Conservation (phyloP, 371 early-diverging fungal species). For the Haplosporangium sp. region DNA sequence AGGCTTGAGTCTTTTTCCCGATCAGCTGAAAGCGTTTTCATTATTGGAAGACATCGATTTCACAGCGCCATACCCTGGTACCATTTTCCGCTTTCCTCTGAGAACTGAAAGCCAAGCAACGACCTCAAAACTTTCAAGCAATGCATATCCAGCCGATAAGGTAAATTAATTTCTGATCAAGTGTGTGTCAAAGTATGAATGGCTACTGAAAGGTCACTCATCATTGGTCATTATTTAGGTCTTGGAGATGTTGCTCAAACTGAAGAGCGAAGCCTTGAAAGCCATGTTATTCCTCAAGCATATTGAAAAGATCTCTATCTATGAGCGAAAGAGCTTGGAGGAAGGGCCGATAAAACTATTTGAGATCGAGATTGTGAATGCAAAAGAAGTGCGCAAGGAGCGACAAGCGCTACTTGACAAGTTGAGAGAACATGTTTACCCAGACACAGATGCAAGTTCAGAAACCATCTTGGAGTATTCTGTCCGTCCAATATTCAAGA, state of each 20-base stretch:
- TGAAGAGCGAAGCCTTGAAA: slow-evolving; percentile 33
- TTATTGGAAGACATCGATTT: slow-evolving; percentile 38
- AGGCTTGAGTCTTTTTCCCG: slow-evolving; percentile 15
- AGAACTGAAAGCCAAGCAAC: slow-evolving; percentile 27
- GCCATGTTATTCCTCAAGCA: slow-evolving; percentile 52
- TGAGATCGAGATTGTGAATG: slow-evolving; percentile 43
- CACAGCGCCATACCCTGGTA: slow-evolving; percentile 26
- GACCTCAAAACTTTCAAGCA: slow-evolving; percentile 15
- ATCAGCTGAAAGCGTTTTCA: slow-evolving; percentile 30
- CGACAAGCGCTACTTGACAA: slow-evolving; percentile 15
- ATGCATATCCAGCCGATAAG: slow-evolving; percentile 18
- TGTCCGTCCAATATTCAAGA: slow-evolving; percentile 16
- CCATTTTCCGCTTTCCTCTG: slow-evolving; percentile 48
- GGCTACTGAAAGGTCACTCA: neutral
- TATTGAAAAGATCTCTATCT: slow-evolving; percentile 50
- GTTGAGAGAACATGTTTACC: slow-evolving; percentile 15
- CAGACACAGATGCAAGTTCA: neutral
- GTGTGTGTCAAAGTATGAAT: neutral
- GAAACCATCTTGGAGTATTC: slow-evolving; percentile 23
- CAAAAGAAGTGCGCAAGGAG: slow-evolving; percentile 16
- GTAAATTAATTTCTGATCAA: slow-evolving; percentile 4
- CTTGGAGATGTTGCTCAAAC: slow-evolving; percentile 24
- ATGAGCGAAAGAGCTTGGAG: slow-evolving; percentile 33
- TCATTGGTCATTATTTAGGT: slow-evolving; percentile 14
- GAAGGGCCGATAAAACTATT: slow-evolving; percentile 27